Evolutionary conservation across 305 asterid genomes (phyloP), one percentile per base, ranked within the genome.

Genomic region (Solanum chacoense): DNA sequence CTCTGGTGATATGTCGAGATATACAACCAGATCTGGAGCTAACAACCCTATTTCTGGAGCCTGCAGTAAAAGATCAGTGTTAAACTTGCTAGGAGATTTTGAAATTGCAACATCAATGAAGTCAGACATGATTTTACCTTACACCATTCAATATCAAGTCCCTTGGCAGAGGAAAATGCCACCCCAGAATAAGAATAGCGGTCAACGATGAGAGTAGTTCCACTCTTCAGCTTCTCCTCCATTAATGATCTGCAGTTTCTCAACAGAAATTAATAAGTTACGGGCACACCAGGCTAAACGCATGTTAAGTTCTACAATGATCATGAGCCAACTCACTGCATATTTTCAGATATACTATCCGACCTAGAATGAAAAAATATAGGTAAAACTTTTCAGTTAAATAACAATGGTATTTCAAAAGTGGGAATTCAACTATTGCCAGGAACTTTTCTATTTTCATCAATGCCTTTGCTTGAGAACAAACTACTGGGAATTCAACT

Each of bases 161-260:
- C 99, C 89, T 97, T 97, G 86, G 99, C 96, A 85, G 97, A 93
- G 74, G 99, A 96, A 92, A 97, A 96, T 90, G 99, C 99, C 88
- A 97, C 98, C 88, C 99, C 99, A 38, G 99, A 96, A 90, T 92
- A 96, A 40, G 99, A 93, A 90, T 97, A 97, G n/a, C 99, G 98
- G 87, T 97, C 99, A 83, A 97, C 94, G 28, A 97, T 94, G 87
- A 97, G 96, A 40, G 96, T 93, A 85, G 97, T 95, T 90, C 97
- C 97, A 89, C 96, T 92, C 93, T 92, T 95, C 89, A 97, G 92
- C 95, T 95, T 96, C 42, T 94, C 94, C 89, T 97, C 98, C 99
- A 97, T 97, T 90, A 95, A 83, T 34, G 95, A 91, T 90, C 99
- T 96, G 91, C 65, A 84, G 84, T 36, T 45, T 7, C 2, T 24